Evolutionary conservation across 1,284 basidiomycete genomes (phyloP).

Genomic region (Pseudozyma sp.): DNA sequence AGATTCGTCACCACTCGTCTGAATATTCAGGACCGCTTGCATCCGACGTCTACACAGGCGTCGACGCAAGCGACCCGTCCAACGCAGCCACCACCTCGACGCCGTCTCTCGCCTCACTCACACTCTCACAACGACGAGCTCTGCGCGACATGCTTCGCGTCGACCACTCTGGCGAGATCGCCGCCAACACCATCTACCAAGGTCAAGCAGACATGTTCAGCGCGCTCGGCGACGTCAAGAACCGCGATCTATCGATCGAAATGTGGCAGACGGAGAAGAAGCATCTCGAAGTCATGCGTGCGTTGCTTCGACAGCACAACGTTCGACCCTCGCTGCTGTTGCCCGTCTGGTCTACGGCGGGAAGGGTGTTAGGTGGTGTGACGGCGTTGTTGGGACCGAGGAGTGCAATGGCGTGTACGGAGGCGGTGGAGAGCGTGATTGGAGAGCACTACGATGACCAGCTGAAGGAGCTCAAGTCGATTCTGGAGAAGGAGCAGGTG

Average conservation of each 20-base stretch:
- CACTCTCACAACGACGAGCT: constrained; percentile 40
- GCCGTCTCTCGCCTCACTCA: constrained; percentile 44
- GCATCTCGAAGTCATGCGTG: constrained; percentile 86
- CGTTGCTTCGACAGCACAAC: constrained; percentile 82
- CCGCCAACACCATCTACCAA: constrained; percentile 68
- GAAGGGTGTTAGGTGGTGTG: constrained; percentile 83
- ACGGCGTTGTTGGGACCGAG: constrained; percentile 91
- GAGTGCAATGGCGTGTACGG: constrained; percentile 97
- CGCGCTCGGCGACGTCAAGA: constrained; percentile 47
- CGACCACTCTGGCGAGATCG: constrained; percentile 67
- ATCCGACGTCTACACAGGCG: constrained; percentile 53
- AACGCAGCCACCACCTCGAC: constrained; percentile 28
- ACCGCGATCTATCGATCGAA: constrained; percentile 73
- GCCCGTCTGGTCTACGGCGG: constrained; percentile 85
- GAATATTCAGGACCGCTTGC: constrained; percentile 23
- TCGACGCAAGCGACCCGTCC: background rate
- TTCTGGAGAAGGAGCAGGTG: constrained; percentile 32
- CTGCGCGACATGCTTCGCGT: constrained; percentile 65
- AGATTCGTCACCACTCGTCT: constrained; percentile 24
- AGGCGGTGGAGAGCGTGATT: constrained; percentile 96
- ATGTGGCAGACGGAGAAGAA: constrained; percentile 99
- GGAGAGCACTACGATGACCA: constrained; percentile 95
- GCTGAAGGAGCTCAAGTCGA: constrained; percentile 50
- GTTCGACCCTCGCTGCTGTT: constrained; percentile 85
- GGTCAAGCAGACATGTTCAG: constrained; percentile 66